Percentiles rank a stretch among this genome's conserved stretches.
Conservation (phyloP, 1,139 yeast genomes). For the Debaryomycetaceae sp. region DNA sequence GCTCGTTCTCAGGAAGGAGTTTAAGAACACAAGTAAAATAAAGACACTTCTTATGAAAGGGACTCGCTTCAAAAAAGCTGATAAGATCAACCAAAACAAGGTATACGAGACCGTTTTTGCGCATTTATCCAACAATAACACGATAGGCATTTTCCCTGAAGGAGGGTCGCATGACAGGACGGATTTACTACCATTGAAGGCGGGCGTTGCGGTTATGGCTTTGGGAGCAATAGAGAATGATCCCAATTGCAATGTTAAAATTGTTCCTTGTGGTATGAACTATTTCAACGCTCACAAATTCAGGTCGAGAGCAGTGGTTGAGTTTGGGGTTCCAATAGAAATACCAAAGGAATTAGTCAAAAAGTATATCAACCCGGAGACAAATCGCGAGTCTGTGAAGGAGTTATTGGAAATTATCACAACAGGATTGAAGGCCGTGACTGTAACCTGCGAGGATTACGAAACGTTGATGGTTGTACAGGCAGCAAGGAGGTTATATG, state of each 20-base stretch:
- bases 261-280: conserved; percentile 96
- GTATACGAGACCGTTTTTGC: conserved; percentile 82
- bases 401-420: conserved; percentile 68
- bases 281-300: conserved; percentile 95
- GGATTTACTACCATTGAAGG: conserved; percentile 84
- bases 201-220: conserved; percentile 98
- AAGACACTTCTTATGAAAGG: conserved; percentile 46
- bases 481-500: conserved; percentile 87
- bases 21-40: conserved; percentile 50
- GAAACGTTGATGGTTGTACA: conserved; percentile 91
- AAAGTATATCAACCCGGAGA: conserved; percentile 52
- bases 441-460: conserved; percentile 88
- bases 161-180: conserved; percentile 97
- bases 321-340: conserved; percentile 86
- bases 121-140: conserved; percentile 74
- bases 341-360: conserved; percentile 62
- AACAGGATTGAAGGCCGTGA: conserved; percentile 78
- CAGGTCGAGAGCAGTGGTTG: conserved; percentile 90
- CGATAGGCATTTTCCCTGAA: conserved; percentile 95
- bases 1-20: conserved; percentile 66
- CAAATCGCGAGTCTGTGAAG: conserved; percentile 69
- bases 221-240: conserved; percentile 79
- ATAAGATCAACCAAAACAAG: conserved; percentile 76
- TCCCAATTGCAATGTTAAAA: conserved; percentile 71
- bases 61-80: conserved; percentile 68